Evolutionary conservation across 2,329 filamentous ascomycete genomes (phyloP), one percentile per base, ranked within the genome.

Genomic region (Xylariaceae sp.): DNA sequence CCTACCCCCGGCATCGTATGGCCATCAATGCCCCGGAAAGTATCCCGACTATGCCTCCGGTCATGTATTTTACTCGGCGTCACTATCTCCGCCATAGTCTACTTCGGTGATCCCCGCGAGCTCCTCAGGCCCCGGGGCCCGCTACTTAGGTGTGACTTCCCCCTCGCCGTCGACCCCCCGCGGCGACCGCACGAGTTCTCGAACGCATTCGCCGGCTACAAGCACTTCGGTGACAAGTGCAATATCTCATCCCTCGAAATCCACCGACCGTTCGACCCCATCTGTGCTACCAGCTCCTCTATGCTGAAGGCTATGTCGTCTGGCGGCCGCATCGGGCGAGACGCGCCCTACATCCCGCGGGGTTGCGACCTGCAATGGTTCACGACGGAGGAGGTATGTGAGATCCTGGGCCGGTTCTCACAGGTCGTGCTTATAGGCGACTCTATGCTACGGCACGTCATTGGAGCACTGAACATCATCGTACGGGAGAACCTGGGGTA

Each of bases 301-400:
- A 68, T 76, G 65, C 61, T 77, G 1, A 64, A 59, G 12, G 73
- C 73, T 29, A 72, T 74, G 68, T 72, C 72, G 4, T 70, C 68
- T 3, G 74, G 75, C 7, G 75, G 75, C 6, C 70, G 75, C 1
- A 71, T 75, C 51, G 75, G 75, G 1, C 66, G 69, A 41, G 72
- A 78, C 60, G 69, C 73, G 27, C 73, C 74, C 0, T 78, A 74
- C 57, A 69, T 74, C 60, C 72, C 75, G 45, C 67, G 72, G 40
- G 71, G 65, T 19, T 78, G 75, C 50, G 74, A 76, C 53, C 75
- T 77, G 72, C 67, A 69, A 9, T 78, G 74, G 76, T 76, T 74
- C 55, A 70, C 65, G 5, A 76, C 75, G 1, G 66, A 70, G 51
- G 73, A 78, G 56, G 67, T 73, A 6, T 78, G 75, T 55, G 70